Evolutionary conservation across 225 moss, liverwort and hornwort genomes (phyloP).

Genomic region (Bryum argenteum): DNA sequence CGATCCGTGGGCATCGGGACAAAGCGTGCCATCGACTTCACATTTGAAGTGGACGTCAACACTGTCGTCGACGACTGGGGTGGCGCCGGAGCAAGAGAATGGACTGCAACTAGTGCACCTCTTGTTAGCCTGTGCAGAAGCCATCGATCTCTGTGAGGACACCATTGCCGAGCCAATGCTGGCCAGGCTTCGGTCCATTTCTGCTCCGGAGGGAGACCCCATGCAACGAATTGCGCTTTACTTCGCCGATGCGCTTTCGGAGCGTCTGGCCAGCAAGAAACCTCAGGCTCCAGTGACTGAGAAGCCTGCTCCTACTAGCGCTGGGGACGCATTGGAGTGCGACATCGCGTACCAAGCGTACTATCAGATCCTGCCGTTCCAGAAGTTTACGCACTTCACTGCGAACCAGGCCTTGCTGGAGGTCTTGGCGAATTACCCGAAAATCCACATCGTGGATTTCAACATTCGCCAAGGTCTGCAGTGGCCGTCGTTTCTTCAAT

Average conservation of each 20-base stretch:
- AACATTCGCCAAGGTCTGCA: conserved; percentile 68
- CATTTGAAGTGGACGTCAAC: neutral
- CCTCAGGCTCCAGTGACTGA: neutral
- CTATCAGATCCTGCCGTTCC: conserved; percentile 57
- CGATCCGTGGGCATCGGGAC: neutral
- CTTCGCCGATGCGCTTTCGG: conserved; percentile 57
- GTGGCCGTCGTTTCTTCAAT: conserved; percentile 64
- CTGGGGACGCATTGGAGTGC: conserved; percentile 16
- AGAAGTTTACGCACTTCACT: conserved; percentile 65
- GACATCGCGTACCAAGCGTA: conserved; percentile 61
- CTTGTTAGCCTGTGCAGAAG: conserved; percentile 62
- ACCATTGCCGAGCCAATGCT: conserved; percentile 57
- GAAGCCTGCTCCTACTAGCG: neutral
- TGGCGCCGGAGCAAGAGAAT: conserved; percentile 39
- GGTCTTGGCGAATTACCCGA: conserved; percentile 41
- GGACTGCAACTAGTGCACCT: conserved; percentile 69
- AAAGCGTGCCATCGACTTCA: neutral
- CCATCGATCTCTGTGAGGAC: conserved; percentile 45
- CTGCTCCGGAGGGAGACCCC: conserved; percentile 49
- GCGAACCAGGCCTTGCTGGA: conserved; percentile 66
- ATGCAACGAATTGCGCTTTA: conserved; percentile 70
- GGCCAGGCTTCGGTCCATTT: conserved; percentile 49
- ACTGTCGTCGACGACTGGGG: neutral
- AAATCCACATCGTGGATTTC: conserved; percentile 63
- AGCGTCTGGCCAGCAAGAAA: conserved; percentile 34